Evolutionary conservation across 164 flowering plant genomes (phyloP), one percentile per base, ranked within the genome.

Genomic region (Nelumbo lutea): DNA sequence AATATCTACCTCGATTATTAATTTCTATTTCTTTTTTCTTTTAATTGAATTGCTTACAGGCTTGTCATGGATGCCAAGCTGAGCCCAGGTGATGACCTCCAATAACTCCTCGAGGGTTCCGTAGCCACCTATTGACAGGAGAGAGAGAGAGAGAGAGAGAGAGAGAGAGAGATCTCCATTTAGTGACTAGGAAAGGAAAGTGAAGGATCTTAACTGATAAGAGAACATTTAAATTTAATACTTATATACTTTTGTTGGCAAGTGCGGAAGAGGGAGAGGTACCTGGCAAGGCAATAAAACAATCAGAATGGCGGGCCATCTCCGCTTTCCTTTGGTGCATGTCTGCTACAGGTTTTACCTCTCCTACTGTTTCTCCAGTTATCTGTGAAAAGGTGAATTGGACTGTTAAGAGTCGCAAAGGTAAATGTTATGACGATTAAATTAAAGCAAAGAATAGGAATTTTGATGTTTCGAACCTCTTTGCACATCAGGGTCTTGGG

Each of bases 61-160:
- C 62, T 87, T 87, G 53, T 87, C 82, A 61, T 87, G 91, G 72
- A 87, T 87, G 8, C 91, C 91, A 3, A 87, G 87, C 75, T 87
- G 91, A 52, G 89, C 85, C 91, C 91, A 87, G n/a, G 89, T 80
- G n/a, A 83, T 85, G 46, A 87, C 91, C 72, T 87, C 89, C 43
- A 85, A 56, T 40, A 87, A 72, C 78, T 87, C 91, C 60, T 87
- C 91, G 56, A 87, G 44, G 4, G 91, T 87, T 53, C 91, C 91
- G 79, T 85, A 87, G 27, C 90, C 90, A 64, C 90, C 90, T 87
- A 66, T 52, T n/a, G n/a, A n/a, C n/a, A 57, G 14, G n/a, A n/a
- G n/a, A n/a, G n/a, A n/a, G n/a, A n/a, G n/a, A n/a, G n/a, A n/a
- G n/a, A n/a, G n/a, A n/a, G n/a, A n/a, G n/a, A n/a, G n/a, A n/a